Evolutionary conservation across 2,329 filamentous ascomycete genomes (phyloP), one percentile per base, ranked within the genome.

Genomic region (Chrysoporthe puriensis): DNA sequence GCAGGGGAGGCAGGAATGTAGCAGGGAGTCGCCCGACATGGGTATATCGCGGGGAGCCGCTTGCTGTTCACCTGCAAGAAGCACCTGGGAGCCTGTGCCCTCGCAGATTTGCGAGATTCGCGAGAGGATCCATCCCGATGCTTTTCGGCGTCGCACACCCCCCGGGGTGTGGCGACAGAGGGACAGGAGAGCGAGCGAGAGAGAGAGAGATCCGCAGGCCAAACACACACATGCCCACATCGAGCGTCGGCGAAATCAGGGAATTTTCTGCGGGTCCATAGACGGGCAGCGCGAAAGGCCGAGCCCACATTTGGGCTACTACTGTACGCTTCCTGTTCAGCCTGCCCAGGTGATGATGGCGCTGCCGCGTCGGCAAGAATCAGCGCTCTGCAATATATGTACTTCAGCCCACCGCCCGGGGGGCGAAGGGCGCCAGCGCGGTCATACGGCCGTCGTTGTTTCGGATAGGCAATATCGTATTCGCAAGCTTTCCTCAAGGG

Each of bases 51-150:
- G 64, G 65, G 65, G 65, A 67, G 66, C 21, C 40, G 50, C n/a
- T 44, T 34, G 9, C 36, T 14, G 13, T 56, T 44, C 40, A 63
- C 67, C 58, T 58, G 44, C 54, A 62, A 46, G 48, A 44, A 44
- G 63, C 63, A 58, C 36, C 66, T 54, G 66, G 62, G 66, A 66
- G 44, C 64, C 48, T 34, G 21, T 46, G 36, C 32, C 67, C 52
- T 50, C 48, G 61, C 59, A 68, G 66, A 66, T 68, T 66, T 44
- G 60, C 64, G 21, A 69, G 62, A 66, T 66, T 66, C 14, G 64
- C 64, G 58, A 63, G 62, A 56, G 50, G 50, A 44, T 62, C 64
- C 66, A 69, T 62, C 62, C 61, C 67, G 67, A 69, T 67, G 64
- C 43, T 57, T 64, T 69, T 67, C 64, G 64, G 64, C 16, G 50